Conservation (phyloP, 805 yeast genomes). For the Candida jianshihensis region DNA sequence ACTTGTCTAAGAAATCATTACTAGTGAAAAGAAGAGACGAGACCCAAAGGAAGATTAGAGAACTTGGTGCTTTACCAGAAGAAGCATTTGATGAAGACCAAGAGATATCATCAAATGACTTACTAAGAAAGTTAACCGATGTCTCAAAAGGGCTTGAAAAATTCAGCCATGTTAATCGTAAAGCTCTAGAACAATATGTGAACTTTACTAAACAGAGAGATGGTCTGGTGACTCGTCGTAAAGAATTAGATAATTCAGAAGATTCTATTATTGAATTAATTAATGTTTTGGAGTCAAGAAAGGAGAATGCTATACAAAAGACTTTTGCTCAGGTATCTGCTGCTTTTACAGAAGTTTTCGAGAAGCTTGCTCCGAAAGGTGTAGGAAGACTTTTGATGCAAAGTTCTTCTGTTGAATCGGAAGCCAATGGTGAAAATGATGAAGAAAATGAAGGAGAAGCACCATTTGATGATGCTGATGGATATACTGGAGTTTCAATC, state of each 20-base stretch:
- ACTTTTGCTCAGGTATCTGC: constrained; percentile 73
- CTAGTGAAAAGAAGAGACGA: constrained; percentile 61
- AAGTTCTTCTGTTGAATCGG: constrained; percentile 6
- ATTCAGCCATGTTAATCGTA: constrained; percentile 76
- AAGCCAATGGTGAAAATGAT: constrained; percentile 18
- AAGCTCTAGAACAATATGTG: constrained; percentile 78
- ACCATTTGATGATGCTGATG: constrained; percentile 32
- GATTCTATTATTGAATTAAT: constrained; percentile 70
- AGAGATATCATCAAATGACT: constrained; percentile 39
- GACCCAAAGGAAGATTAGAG: constrained; percentile 64
- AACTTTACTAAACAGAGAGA: constrained; percentile 69
- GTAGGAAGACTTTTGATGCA: constrained; percentile 66
- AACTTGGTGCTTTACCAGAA: constrained; percentile 85
- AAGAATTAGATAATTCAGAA: constrained; percentile 64
- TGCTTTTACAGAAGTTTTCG: constrained; percentile 71
- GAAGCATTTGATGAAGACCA: constrained; percentile 58
- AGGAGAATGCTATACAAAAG: constrained; percentile 72
- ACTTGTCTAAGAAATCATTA: constrained; percentile 53
- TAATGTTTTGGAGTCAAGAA: constrained; percentile 61
- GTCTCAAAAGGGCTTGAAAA: constrained; percentile 52
- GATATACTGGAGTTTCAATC: constrained; percentile 76
- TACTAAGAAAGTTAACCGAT: constrained; percentile 46
- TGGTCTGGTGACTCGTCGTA: constrained; percentile 55
- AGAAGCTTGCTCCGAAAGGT: constrained; percentile 77
- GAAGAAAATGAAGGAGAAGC: constrained; percentile 12